Evolutionary conservation across 2,329 filamentous ascomycete species (phyloP).

Genomic region (Venturiaceae sp.): DNA sequence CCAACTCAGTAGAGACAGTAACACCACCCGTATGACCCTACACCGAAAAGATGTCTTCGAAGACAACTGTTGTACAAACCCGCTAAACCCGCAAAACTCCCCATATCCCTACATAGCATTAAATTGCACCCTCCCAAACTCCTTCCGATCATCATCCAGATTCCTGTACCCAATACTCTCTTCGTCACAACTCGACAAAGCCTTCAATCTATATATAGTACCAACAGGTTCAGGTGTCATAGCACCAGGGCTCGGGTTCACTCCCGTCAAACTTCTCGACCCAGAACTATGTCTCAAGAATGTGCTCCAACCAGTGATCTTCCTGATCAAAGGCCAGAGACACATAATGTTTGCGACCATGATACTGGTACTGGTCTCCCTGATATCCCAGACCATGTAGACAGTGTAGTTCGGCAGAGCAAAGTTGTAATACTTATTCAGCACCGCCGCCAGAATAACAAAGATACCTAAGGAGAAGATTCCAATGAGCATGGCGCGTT

Average conservation of each 20-base stretch:
- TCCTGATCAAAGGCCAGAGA: slow-evolving; percentile 36
- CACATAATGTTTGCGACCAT: slow-evolving; percentile 40
- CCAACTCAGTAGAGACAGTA: no score
- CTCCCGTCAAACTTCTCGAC: neutral
- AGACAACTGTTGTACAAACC: neutral
- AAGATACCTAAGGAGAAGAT: slow-evolving; percentile 38
- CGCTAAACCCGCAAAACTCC: neutral
- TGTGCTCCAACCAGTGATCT: slow-evolving; percentile 19
- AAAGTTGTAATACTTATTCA: slow-evolving; percentile 41
- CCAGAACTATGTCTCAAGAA: neutral
- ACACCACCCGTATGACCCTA: no score
- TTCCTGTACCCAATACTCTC: neutral
- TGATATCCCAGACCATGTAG: slow-evolving; percentile 41
- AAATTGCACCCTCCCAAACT: neutral
- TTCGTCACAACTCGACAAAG: neutral
- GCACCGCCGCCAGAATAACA: slow-evolving; percentile 35
- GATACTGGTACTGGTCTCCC: slow-evolving; percentile 37
- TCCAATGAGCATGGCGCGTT: slow-evolving; percentile 11
- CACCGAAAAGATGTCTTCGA: neutral
- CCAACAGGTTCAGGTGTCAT: neutral
- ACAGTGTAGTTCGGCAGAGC: slow-evolving; percentile 32
- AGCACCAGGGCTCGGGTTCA: neutral
- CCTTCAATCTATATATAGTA: neutral
- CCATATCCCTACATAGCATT: neutral
- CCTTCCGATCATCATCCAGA: neutral